phyloP scores from a whole-genome alignment of 441 rosid species.

The Aquilaria agallochum region DNA sequence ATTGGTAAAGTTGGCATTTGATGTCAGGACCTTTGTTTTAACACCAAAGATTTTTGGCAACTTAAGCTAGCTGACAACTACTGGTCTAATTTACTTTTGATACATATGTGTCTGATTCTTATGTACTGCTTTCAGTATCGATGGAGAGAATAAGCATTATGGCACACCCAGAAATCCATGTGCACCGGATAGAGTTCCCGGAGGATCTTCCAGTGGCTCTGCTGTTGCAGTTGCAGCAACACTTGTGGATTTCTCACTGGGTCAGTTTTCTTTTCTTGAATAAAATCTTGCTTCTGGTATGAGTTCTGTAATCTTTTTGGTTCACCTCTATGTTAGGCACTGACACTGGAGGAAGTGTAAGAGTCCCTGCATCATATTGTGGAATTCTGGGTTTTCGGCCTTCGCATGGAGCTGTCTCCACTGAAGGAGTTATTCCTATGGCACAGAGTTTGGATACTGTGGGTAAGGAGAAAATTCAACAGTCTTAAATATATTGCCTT shows the following conservation, averaged over 20 bases:
- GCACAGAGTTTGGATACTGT: constrained; percentile 94
- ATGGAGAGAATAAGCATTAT: constrained; percentile 87
- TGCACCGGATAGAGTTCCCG: constrained; percentile 76
- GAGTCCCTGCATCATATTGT: constrained; percentile 90
- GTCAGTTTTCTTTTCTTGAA: constrained; percentile 29
- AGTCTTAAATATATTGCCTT: too few relatives aligned
- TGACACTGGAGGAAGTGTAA: constrained; percentile 93
- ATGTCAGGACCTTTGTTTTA: neutral
- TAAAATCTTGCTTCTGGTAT: constrained; percentile 4
- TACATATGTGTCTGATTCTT: constrained; percentile 1
- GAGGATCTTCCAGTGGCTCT: constrained; percentile 98
- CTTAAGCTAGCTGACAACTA: neutral
- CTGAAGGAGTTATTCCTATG: constrained; percentile 76
- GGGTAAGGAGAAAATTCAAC: constrained; percentile 38
- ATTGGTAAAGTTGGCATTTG: too few relatives aligned
- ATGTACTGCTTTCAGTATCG: constrained; percentile 40
- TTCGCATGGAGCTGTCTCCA: constrained; percentile 57
- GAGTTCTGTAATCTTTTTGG: neutral
- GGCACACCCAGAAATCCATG: constrained; percentile 90
- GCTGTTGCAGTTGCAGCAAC: constrained; percentile 87
- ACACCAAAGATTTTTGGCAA: neutral
- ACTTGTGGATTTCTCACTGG: constrained; percentile 86
- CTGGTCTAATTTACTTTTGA: neutral
- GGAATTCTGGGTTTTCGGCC: constrained; percentile 86
- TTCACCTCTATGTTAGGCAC: constrained; percentile 41